A percentile compares a stretch with the other conserved stretches of the same genome.
Evolutionary conservation across 805 yeast species (phyloP).

Genomic region (Pichia eremophila): DNA sequence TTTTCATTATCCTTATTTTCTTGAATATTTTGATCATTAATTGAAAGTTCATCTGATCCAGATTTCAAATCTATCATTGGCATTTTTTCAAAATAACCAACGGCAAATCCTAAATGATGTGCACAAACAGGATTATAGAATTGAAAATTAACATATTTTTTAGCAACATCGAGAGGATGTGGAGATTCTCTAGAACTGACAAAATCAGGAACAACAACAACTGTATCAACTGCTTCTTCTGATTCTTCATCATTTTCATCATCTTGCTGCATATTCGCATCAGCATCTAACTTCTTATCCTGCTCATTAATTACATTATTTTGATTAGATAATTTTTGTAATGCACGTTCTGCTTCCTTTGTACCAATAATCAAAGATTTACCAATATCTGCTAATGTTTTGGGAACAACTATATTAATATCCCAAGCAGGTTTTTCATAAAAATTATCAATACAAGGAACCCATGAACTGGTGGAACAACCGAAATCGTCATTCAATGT

Average conservation of each 20-base stretch:
- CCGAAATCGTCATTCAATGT: constrained; percentile 74
- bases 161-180: constrained; percentile 65
- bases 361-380: constrained; percentile 34
- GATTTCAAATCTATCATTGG: constrained; percentile 39
- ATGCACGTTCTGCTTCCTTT: constrained; percentile 25
- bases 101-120: constrained; percentile 91
- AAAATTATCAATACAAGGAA: constrained; percentile 86
- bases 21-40: constrained; percentile 17
- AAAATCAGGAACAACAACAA: constrained; percentile 64
- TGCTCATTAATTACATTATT: constrained; percentile 12
- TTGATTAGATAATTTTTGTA: constrained; percentile 19
- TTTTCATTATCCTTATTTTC: constrained; percentile 23
- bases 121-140: constrained; percentile 84
- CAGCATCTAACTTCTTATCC: no score
- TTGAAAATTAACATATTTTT: constrained; percentile 68
- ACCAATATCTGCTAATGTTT: constrained; percentile 66
- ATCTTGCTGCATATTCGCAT: constrained; percentile 10
- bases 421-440: constrained; percentile 93
- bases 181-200: constrained; percentile 59
- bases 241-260: constrained; percentile 37
- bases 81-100: constrained; percentile 73
- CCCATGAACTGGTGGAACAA: constrained; percentile 89
- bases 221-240: constrained; percentile 38
- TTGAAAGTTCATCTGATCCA: constrained; percentile 18
- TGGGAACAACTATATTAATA: constrained; percentile 74